These are phyloP conservation scores for Penicillium goetzii DNA, from an alignment of 495 filamentous ascomycete genomes.

Conservation along the genomic window DNA sequence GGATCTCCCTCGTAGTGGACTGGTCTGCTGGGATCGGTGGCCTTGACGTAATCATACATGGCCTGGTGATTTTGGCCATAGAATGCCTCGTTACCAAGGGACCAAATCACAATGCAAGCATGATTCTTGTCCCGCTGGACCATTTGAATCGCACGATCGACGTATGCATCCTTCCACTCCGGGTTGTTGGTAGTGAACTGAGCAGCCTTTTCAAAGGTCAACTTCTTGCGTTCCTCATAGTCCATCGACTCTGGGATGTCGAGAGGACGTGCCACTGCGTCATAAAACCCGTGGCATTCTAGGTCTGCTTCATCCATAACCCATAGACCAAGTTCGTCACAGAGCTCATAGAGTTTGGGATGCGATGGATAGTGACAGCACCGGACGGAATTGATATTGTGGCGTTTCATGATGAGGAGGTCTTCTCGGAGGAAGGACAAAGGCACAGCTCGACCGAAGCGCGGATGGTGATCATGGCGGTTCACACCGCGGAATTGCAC, in stretches of 20 bases:
- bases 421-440: conserved; percentile 59
- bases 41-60: not conserved
- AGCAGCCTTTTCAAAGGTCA: conserved; percentile 43
- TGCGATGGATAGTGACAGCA: conserved; percentile 30
- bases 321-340: conserved; percentile 70
- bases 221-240: not conserved
- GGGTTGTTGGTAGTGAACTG: conserved; percentile 61
- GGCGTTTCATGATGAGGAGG: conserved; percentile 66
- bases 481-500: conserved; percentile 65
- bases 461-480: conserved; percentile 66
- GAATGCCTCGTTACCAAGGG: conserved; percentile 70
- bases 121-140: conserved; percentile 70
- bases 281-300: conserved; percentile 70
- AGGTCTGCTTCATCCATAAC: conserved; percentile 74
- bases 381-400: conserved; percentile 68
- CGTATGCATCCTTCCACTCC: conserved; percentile 63
- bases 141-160: conserved; percentile 66
- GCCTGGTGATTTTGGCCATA: conserved; percentile 47
- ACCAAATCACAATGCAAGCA: conserved; percentile 70
- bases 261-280: conserved; percentile 48
- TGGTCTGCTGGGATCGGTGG: conserved; percentile 57
- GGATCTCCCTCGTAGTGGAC: conserved; percentile 71
- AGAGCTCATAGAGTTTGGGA: conserved; percentile 35
- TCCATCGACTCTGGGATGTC: conserved; percentile 42
- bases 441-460: conserved; percentile 61